Evolutionary conservation across 768 basidiomycete species (phyloP).

Genomic region (Exsudoporus frostii): DNA sequence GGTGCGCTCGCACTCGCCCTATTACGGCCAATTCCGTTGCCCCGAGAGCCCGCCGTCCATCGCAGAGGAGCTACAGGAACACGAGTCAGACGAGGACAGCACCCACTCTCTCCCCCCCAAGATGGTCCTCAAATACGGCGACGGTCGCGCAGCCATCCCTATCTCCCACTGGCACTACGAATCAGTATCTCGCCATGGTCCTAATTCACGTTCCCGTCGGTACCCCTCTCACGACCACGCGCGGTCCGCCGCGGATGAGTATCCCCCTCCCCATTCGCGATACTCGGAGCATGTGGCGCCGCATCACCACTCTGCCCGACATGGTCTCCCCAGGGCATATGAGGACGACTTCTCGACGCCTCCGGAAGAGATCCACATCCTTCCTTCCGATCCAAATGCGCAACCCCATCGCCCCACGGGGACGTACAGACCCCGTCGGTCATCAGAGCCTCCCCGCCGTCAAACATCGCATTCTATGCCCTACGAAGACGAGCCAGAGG

Average conservation of each 20-base stretch:
- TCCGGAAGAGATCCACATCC: conserved; percentile 63
- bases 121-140: conserved; percentile 67
- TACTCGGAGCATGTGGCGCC: conserved; percentile 22
- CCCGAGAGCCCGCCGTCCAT: conserved; percentile 56
- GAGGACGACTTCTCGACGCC: conserved; percentile 25
- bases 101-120: conserved; percentile 56
- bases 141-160: conserved; percentile 62
- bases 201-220: conserved; percentile 25
- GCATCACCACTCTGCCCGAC: conserved; percentile 12
- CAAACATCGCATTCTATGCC: conserved; percentile 17
- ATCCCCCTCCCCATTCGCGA: conserved; percentile 31
- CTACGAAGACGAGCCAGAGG: conserved; percentile 29
- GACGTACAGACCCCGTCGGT: conserved; percentile 30
- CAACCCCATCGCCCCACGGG: conserved; percentile 31
- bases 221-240: conserved; percentile 37
- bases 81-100: conserved; percentile 42
- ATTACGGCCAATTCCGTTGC: conserved; percentile 43
- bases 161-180: conserved; percentile 48
- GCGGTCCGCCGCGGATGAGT: conserved; percentile 34
- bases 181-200: conserved; percentile 16
- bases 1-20: conserved; percentile 47
- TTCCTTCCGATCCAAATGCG: conserved; percentile 47
- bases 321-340: conserved; percentile 18
- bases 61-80: conserved; percentile 38
- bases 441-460: conserved; percentile 28